A percentile compares a stretch with the other conserved stretches of the same genome.
Conservation (phyloP, 2,329 filamentous ascomycete species). For the Aspergillus pseudoterreus region DNA sequence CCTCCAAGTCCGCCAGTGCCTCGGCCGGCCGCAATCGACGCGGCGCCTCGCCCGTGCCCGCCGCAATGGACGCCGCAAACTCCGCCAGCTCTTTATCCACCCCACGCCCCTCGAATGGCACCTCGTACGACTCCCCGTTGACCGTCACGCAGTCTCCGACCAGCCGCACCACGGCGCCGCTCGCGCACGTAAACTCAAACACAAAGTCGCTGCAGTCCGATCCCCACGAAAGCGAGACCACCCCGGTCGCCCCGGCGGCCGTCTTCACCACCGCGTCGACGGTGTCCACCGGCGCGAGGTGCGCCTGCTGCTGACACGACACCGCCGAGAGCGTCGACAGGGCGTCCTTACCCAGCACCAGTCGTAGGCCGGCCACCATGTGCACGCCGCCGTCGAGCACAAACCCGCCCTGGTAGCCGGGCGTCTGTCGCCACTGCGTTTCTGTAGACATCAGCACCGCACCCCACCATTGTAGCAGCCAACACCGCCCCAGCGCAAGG, state of each 20-base stretch:
- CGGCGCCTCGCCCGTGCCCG: slow-evolving; percentile 38
- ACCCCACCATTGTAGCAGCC: slow-evolving; percentile 4
- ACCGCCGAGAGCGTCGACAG: slow-evolving; percentile 47
- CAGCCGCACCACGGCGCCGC: slow-evolving; percentile 47
- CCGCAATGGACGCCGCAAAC: slow-evolving; percentile 48
- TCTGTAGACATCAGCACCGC: slow-evolving; percentile 24
- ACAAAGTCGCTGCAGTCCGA: slow-evolving; percentile 48
- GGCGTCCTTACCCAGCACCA: slow-evolving; percentile 46
- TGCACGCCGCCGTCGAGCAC: slow-evolving; percentile 59
- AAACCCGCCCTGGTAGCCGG: slow-evolving; percentile 57
- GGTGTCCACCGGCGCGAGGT: slow-evolving; percentile 56
- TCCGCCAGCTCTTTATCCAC: slow-evolving; percentile 52
- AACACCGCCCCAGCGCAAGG: slow-evolving; percentile 1
- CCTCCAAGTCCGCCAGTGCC: slow-evolving; percentile 51
- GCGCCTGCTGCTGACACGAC: slow-evolving; percentile 46
- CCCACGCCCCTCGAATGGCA: slow-evolving; percentile 48
- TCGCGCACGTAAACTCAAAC: slow-evolving; percentile 50
- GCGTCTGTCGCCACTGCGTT: slow-evolving; percentile 55
- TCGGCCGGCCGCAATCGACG: slow-evolving; percentile 47
- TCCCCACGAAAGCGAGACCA: slow-evolving; percentile 51
- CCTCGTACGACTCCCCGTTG: slow-evolving; percentile 38
- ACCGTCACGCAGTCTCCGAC: slow-evolving; percentile 33
- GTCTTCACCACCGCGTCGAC: slow-evolving; percentile 51
- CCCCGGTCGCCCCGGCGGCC: slow-evolving; percentile 47
- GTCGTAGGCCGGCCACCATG: slow-evolving; percentile 49